Base-by-base conservation (phyloP, 1,139 yeast species). In the Yamadazyma oceani region DNA sequence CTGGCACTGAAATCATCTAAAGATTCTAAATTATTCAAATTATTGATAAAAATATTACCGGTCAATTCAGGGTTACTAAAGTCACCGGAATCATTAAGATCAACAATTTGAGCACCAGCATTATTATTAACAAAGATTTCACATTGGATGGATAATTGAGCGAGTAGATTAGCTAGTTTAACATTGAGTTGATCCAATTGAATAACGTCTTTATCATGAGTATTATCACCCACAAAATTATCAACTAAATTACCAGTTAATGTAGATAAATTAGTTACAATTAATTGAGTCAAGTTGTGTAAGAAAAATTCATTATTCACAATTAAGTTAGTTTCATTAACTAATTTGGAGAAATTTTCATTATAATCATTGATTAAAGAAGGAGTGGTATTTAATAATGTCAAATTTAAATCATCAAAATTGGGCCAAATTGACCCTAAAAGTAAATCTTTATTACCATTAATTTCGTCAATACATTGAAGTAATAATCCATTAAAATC, bases 1-100 rank as follows among this genome's bases (percentile, higher is more conserved):
- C 89, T 76, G 4, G 97, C 97, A 62, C 95, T 82, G 51, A 90
- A 76, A 43, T 89, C 96, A 49, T 87, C 95, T 44, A 90, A 73
- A 44, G 81, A 89, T 17, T 79, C 81, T 24, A 79, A 66, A 38
- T 71, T 69, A 54, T 79, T 79, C 53, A 80, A 55, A 29, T 64
- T 64, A 54, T 67, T 69, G 32, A 71, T 54, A 48, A 63, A 71
- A 14, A 60, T 57, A 47, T 71, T 71, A 9, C 76, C 76, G 5
- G 70, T 57, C 31, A 72, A 55, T 31, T 63, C 69, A 19, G 57
- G 55, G 19, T 59, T 59, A 38, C 67, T 67, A 24, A 59, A 64
- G 17, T 57, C 57, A 17, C 56, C 58, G 38, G 30, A 27, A 16
- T 27, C 30, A n/a, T 16, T 16, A 15, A 27, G 19, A n/a, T 27